phyloP scores from a whole-genome alignment of 2,329 filamentous ascomycete genomes.

The Ceratocystis harringtonii region DNA sequence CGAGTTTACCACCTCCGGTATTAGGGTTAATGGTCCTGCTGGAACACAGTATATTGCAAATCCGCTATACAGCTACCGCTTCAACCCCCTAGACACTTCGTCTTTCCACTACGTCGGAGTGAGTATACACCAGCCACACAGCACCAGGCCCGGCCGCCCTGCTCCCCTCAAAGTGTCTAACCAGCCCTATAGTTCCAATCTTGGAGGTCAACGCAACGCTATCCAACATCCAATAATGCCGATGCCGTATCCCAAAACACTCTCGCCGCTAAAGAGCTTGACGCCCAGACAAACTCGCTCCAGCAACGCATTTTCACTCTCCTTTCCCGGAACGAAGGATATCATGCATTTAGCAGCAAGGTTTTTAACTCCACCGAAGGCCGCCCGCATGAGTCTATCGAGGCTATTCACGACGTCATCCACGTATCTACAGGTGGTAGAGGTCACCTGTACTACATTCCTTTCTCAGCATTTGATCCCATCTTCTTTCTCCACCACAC shows the following conservation, averaged over 20 bases:
- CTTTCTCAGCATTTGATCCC: constrained; percentile 64
- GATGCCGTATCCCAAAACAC: constrained; percentile 40
- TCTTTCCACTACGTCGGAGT: constrained; percentile 47
- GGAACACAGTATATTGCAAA: constrained; percentile 43
- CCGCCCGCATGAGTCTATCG: constrained; percentile 45
- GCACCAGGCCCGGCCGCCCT: constrained; percentile 12
- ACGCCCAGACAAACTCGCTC: constrained; percentile 38
- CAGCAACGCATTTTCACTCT: constrained; percentile 52
- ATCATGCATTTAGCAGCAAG: constrained; percentile 54
- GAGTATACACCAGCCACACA: constrained; percentile 22
- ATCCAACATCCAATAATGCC: constrained; percentile 29
- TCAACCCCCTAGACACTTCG: constrained; percentile 42
- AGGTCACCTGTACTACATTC: constrained; percentile 56
- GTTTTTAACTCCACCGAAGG: constrained; percentile 38
- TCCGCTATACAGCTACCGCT: constrained; percentile 45
- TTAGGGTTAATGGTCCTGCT: constrained; percentile 41
- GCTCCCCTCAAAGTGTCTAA: constrained; percentile 13
- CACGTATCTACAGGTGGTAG: constrained; percentile 43
- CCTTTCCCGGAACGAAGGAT: constrained; percentile 52
- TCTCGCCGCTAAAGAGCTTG: constrained; percentile 36
- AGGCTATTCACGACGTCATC: constrained; percentile 48
- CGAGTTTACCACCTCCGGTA: constrained; percentile 32
- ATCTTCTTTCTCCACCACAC: constrained; percentile 64
- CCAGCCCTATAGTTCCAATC: constrained; percentile 33
- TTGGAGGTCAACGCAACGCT: constrained; percentile 46